Conservation (phyloP, 345 rosid species). For the Boechera retrofracta region DNA sequence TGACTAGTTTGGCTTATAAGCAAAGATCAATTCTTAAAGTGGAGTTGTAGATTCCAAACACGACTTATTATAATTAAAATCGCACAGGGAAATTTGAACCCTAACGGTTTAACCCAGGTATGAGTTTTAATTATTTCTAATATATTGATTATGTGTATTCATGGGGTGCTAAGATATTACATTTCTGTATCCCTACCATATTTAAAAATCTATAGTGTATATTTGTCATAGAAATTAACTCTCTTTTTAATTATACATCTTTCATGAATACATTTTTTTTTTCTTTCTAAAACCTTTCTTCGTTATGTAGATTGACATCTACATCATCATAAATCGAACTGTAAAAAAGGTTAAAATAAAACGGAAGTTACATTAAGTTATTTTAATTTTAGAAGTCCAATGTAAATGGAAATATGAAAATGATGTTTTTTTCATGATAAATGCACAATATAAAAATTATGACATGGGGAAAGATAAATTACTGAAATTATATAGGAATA, state of each 20-base stretch:
- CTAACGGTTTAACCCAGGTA: background rate
- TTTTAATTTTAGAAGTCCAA: background rate
- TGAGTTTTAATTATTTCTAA: background rate
- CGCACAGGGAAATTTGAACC: background rate
- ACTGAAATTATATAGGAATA: background rate
- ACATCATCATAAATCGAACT: too few relatives aligned
- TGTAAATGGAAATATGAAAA: too few relatives aligned
- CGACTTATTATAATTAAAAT: background rate
- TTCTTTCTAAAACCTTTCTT: too few relatives aligned
- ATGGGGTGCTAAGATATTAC: background rate
- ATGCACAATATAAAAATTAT: background rate
- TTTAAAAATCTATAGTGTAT: too few relatives aligned
- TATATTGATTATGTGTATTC: background rate
- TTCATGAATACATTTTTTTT: too few relatives aligned
- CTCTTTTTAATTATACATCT: too few relatives aligned
- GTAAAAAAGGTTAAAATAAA: too few relatives aligned
- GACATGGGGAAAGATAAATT: background rate
- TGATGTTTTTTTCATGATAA: background rate
- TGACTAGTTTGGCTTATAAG: slow-evolving; percentile 9
- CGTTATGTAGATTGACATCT: too few relatives aligned
- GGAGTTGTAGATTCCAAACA: background rate
- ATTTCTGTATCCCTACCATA: background rate
- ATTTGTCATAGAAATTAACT: too few relatives aligned
- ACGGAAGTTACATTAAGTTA: background rate
- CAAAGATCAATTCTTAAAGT: slow-evolving; percentile 12